phyloP scores from a whole-genome alignment of 225 moss, liverwort and hornwort species.

The Polytrichum commune region DNA sequence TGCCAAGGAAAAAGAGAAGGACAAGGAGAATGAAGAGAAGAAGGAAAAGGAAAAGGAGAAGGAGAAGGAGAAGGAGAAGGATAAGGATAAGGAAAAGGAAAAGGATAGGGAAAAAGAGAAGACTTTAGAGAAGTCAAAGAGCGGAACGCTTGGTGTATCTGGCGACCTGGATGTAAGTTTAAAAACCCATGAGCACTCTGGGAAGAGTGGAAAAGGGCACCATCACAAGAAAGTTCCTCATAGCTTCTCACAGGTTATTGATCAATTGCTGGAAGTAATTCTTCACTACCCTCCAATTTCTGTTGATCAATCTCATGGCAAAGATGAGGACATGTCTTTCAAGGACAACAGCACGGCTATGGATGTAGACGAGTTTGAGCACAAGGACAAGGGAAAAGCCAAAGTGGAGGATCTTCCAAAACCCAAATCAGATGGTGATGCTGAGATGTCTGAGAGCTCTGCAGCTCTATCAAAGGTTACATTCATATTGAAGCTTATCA shows the following conservation, averaged over 20 bases:
- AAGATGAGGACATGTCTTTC: constrained; percentile 43
- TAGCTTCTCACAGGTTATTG: constrained; percentile 86
- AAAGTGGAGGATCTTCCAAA: constrained; percentile 63
- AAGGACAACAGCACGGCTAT: constrained; percentile 70
- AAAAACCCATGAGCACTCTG: constrained; percentile 59
- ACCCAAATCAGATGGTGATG: constrained; percentile 47
- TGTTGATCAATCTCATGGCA: constrained; percentile 30
- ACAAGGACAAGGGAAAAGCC: constrained; percentile 83
- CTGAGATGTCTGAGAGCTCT: constrained; percentile 52
- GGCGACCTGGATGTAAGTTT: constrained; percentile 36
- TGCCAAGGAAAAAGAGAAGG: constrained; percentile 74
- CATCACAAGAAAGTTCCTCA: constrained; percentile 84
- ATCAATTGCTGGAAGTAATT: constrained; percentile 85
- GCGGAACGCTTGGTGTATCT: neutral
- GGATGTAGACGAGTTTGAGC: constrained; percentile 75
- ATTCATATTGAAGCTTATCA: constrained; percentile 79
- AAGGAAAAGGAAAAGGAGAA: constrained; percentile 39
- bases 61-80: constrained; percentile 44
- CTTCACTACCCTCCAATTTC: constrained; percentile 68
- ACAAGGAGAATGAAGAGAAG: constrained; percentile 53
- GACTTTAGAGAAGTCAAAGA: constrained; percentile 16
- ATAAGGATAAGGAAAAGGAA: constrained; percentile 27
- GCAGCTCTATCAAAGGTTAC: constrained; percentile 71
- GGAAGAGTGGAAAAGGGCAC: constrained; percentile 61
- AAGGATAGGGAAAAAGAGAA: constrained; percentile 47